Conservation (phyloP, 1,284 basidiomycete species). For the Rhodotorula sp. region DNA sequence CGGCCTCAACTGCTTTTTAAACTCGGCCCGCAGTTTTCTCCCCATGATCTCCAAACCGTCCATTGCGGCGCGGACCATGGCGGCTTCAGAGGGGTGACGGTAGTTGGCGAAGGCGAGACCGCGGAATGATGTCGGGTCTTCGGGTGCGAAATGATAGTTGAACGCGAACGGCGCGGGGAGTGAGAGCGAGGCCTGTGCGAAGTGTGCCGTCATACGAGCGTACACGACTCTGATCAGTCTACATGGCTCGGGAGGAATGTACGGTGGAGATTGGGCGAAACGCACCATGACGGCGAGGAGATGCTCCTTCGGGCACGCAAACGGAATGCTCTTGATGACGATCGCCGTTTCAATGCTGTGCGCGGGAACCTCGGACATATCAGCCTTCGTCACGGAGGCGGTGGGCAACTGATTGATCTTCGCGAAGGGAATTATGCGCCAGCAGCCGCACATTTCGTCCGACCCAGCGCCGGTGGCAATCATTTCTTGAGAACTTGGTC, state of each 20-base stretch:
- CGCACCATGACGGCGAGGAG: slow-evolving; percentile 91
- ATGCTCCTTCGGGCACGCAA: slow-evolving; percentile 94
- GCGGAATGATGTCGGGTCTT: slow-evolving; percentile 80
- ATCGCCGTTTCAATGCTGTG: slow-evolving; percentile 87
- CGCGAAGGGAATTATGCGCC: neutral
- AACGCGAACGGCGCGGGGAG: slow-evolving; percentile 99
- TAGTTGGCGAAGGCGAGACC: slow-evolving; percentile 99
- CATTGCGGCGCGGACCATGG: slow-evolving; percentile 13
- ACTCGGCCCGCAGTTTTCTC: slow-evolving; percentile 97
- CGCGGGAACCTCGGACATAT: neutral
- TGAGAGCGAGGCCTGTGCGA: slow-evolving; percentile 70
- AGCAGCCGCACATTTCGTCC: slow-evolving; percentile 33
- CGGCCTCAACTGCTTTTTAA: slow-evolving; percentile 98
- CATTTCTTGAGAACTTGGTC: neutral
- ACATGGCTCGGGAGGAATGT: slow-evolving; percentile 1
- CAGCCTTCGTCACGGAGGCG: neutral
- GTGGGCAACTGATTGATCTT: neutral
- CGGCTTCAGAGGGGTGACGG: slow-evolving; percentile 78
- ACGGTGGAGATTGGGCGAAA: slow-evolving; percentile 35
- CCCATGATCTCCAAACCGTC: slow-evolving; percentile 72
- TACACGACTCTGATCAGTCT: slow-evolving; percentile 14
- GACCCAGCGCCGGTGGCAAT: neutral
- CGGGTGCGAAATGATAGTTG: slow-evolving; percentile 87
- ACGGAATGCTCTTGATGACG: slow-evolving; percentile 95
- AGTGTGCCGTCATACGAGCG: neutral